Base-by-base conservation (phyloP, 306 rosid genomes). In the Trifolium subterraneum region DNA sequence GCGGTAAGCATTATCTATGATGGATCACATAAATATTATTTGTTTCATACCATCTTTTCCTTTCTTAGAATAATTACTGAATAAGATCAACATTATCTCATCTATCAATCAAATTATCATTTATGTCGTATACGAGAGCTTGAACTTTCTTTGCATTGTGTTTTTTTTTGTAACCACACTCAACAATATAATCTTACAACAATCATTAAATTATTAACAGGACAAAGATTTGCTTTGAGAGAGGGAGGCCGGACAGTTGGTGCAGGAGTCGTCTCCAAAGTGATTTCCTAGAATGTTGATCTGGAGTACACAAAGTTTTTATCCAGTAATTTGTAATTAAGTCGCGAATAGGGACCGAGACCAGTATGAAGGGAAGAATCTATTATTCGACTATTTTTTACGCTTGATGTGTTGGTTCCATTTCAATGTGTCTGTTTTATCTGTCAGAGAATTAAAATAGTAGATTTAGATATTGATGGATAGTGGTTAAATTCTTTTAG, bases 161-260 rank as follows among this genome's bases (percentile, higher is more conserved):
- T 36, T 23, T 70, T 13, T 47, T 1, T 33, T 23, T 39, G 8
- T 27, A 61, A 44, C 55, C 27, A 9, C n/a, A 73, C 20, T 51
- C 56, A 42, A 60, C 18, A 44, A 13, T 77, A 47, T 60, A 63
- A 18, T 73, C 68, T 61, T 48, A 68, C 51, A 3, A 74, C 70
- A 64, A 13, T 75, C 31, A 33, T 19, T 67, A 33, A 47, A 67
- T 68, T 63, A 42, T 63, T 18, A 60, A 72, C 97, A 93, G 98
- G 97, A 78, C 97, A 93, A 85, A 84, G 90, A 88, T 86, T 93
- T 89, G 93, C 93, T 27, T 81, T 91, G 69, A 87, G 98, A 75
- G 98, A 93, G 75, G 93, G 97, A 77, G 97, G 98, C 50, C 85
- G 93, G 81, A 93, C 97, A 12, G 97, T 93, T 45, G 97, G 97